Evolutionary conservation across 2,329 filamentous ascomycete genomes (phyloP).

Genomic region (Pseudofabraea citricarpa): DNA sequence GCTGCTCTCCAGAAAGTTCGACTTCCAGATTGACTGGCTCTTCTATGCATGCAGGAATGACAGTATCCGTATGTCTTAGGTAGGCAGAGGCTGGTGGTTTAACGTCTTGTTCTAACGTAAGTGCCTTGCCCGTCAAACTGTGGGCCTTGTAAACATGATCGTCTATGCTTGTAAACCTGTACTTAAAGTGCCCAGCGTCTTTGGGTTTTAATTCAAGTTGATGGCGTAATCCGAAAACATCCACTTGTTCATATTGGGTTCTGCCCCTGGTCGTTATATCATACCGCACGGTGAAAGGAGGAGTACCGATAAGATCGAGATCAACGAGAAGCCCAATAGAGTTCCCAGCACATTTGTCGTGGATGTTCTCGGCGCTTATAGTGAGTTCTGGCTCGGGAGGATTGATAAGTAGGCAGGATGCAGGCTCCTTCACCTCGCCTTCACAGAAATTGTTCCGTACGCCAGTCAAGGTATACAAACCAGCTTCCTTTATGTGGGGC

Average conservation of each 20-base stretch:
- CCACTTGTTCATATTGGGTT: slow-evolving; percentile 39
- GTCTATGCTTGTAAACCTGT: slow-evolving; percentile 75
- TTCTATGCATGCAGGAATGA: slow-evolving; percentile 73
- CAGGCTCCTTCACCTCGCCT: slow-evolving; percentile 87
- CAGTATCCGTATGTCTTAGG: slow-evolving; percentile 49
- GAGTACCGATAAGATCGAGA: slow-evolving; percentile 85
- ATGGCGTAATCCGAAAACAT: slow-evolving; percentile 67
- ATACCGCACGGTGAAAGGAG: slow-evolving; percentile 83
- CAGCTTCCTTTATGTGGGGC: slow-evolving; percentile 68
- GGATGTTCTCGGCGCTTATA: slow-evolving; percentile 73
- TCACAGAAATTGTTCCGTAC: slow-evolving; percentile 77
- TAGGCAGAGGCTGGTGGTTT: slow-evolving; percentile 86
- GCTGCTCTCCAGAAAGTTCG: slow-evolving; percentile 72
- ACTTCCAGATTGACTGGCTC: slow-evolving; percentile 73
- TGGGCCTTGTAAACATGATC: slow-evolving; percentile 76
- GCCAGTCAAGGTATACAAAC: slow-evolving; percentile 79
- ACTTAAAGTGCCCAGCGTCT: slow-evolving; percentile 80
- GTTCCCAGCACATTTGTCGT: slow-evolving; percentile 92
- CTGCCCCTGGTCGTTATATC: slow-evolving; percentile 58
- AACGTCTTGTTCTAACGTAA: slow-evolving; percentile 78
- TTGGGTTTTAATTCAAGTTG: slow-evolving; percentile 81
- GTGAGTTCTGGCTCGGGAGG: slow-evolving; percentile 79
- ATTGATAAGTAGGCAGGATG: slow-evolving; percentile 88
- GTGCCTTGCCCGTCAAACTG: slow-evolving; percentile 54
- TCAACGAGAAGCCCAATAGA: slow-evolving; percentile 87